Conservation (phyloP, 108 stramenopile species). For the Nannochloropsis salina region DNA sequence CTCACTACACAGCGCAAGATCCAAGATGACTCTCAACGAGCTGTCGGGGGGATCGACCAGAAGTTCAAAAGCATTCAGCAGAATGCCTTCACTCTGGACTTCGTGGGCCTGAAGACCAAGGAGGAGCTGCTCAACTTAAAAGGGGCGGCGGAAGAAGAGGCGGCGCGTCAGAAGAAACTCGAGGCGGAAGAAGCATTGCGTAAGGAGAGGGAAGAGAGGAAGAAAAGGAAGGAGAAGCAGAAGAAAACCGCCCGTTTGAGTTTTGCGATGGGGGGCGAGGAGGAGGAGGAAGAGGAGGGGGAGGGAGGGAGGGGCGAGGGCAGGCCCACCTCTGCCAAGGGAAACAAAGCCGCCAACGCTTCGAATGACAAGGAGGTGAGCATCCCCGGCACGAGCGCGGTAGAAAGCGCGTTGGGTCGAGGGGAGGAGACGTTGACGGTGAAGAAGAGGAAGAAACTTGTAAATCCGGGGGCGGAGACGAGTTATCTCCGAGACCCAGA, state of each 20-base stretch:
- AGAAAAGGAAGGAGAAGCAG: constrained; percentile 46
- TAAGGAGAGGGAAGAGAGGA: constrained; percentile 21
- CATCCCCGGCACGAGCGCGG: neutral
- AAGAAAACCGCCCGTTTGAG: constrained; percentile 35
- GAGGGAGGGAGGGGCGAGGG: neutral
- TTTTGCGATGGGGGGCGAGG: constrained; percentile 48
- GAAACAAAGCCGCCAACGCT: neutral
- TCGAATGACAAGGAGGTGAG: neutral
- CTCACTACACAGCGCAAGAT: neutral
- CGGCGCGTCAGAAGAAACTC: neutral
- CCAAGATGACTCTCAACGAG: neutral
- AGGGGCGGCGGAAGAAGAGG: constrained; percentile 21
- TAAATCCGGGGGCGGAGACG: constrained; percentile 65
- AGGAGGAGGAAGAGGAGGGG: constrained; percentile 35
- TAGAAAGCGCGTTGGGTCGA: too few species aligned
- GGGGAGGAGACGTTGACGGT: neutral
- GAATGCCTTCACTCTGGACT: constrained; percentile 38
- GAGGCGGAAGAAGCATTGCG: constrained; percentile 25
- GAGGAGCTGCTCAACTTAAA: constrained; percentile 39
- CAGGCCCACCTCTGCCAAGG: neutral
- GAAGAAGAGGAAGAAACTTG: neutral
- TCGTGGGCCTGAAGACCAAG: constrained; percentile 41
- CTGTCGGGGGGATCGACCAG: neutral
- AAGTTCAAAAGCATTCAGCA: constrained; percentile 32
- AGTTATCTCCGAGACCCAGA: constrained; percentile 81